phyloP scores from a whole-genome alignment of 768 basidiomycete species.

The Coprinopsis marcescibilis region DNA sequence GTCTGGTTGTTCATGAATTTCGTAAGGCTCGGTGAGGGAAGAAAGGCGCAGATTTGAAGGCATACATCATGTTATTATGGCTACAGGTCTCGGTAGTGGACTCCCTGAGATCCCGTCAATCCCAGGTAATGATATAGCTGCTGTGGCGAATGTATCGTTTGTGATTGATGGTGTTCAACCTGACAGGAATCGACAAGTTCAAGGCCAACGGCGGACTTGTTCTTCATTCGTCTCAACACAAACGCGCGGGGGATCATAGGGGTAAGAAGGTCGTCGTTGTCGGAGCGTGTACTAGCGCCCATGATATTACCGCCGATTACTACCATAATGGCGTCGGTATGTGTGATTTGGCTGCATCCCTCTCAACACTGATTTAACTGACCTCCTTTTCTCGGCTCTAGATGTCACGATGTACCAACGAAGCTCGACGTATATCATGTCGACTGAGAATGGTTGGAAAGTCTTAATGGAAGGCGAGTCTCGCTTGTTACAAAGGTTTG shows the following conservation, averaged over 20 bases:
- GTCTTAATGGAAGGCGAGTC: slow-evolving; percentile 21
- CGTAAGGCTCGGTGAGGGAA: not conserved
- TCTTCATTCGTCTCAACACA: slow-evolving; percentile 49
- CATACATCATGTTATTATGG: slow-evolving; percentile 49
- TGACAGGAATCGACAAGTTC: slow-evolving; percentile 26
- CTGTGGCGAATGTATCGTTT: no score
- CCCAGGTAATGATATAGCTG: not conserved
- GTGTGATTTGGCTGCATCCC: not conserved
- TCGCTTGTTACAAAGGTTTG: not conserved
- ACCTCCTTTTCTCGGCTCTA: slow-evolving; percentile 12
- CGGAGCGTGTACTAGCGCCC: slow-evolving; percentile 52
- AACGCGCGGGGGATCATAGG: slow-evolving; percentile 37
- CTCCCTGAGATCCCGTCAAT: slow-evolving; percentile 34
- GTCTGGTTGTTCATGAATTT: not conserved
- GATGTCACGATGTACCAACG: slow-evolving; percentile 46
- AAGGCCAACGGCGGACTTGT: slow-evolving; percentile 34
- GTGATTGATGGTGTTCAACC: not conserved
- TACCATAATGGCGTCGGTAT: slow-evolving; percentile 28
- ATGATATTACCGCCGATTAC: slow-evolving; percentile 36
- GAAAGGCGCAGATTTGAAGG: not conserved
- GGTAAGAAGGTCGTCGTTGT: slow-evolving; percentile 67
- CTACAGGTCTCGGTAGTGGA: slow-evolving; percentile 48
- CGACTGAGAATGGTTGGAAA: slow-evolving; percentile 32
- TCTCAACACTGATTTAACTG: not conserved
- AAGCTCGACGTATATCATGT: slow-evolving; percentile 48